A percentile compares a stretch with the other conserved stretches of the same genome.
These are phyloP conservation scores for Luvunga scandens DNA, from an alignment of 345 rosid genomes.

Conservation along the genomic window DNA sequence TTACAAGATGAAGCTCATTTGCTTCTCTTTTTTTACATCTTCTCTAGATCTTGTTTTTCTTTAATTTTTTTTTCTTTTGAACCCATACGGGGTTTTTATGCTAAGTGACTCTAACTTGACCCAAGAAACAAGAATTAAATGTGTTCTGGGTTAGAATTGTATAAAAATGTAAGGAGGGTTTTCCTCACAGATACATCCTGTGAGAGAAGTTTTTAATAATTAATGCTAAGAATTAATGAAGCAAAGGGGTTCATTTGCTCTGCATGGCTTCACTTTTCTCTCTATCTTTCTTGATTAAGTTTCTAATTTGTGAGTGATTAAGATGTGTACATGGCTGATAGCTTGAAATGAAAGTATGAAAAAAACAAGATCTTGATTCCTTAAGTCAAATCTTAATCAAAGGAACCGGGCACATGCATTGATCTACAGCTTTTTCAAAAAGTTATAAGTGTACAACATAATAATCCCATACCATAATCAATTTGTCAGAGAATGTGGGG, in stretches of 20 bases:
- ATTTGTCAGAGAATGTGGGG: conserved; percentile 66
- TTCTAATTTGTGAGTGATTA: background rate
- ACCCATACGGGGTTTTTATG: conserved; percentile 42
- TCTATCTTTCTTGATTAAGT: background rate
- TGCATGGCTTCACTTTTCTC: background rate
- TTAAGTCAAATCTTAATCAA: conserved; percentile 9
- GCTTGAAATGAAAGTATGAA: background rate
- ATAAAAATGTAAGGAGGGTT: conserved; percentile 38
- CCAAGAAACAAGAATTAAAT: conserved; percentile 15
- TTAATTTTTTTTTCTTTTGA: background rate
- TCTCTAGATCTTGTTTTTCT: conserved; percentile 9
- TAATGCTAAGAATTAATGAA: conserved; percentile 21
- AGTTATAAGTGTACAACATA: background rate
- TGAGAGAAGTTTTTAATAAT: conserved; percentile 46
- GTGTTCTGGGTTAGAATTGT: conserved; percentile 41
- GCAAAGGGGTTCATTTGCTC: background rate
- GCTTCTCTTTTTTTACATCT: conserved; percentile 33
- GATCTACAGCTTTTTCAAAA: background rate
- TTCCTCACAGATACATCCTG: conserved; percentile 58
- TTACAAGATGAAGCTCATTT: conserved; percentile 44
- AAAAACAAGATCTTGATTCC: conserved; percentile 8
- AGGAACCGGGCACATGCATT: background rate
- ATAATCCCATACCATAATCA: conserved; percentile 3
- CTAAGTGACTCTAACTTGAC: conserved; percentile 33
- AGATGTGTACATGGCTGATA: background rate